Percentiles rank a stretch among this genome's conserved stretches.
Conservation (phyloP, 2,329 filamentous ascomycete species). For the Fonsecaea monophora region DNA sequence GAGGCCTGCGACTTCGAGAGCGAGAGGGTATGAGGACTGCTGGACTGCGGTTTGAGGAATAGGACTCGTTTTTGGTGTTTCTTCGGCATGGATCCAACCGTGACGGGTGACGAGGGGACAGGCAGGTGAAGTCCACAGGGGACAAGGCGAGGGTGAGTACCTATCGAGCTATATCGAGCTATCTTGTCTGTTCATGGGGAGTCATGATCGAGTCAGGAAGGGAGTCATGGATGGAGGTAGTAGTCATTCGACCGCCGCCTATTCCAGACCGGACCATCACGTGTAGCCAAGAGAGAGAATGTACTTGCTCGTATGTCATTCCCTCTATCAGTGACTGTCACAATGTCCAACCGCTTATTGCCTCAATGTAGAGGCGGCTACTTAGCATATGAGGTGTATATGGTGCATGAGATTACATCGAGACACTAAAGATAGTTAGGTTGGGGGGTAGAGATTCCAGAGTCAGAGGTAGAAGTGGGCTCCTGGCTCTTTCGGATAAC, state of each 20-base stretch:
- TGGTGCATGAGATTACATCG: too few species aligned
- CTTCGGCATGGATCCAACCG: slow-evolving; percentile 52
- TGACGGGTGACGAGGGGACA: not conserved
- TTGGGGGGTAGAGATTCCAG: too few species aligned
- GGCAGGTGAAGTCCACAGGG: not conserved
- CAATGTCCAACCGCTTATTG: too few species aligned
- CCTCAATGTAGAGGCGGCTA: too few species aligned
- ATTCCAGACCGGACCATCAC: not conserved
- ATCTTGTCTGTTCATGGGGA: not conserved
- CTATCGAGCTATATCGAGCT: not conserved
- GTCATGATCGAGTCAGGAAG: not conserved
- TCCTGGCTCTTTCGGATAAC: too few species aligned
- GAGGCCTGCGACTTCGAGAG: slow-evolving; percentile 42
- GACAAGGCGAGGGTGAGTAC: not conserved
- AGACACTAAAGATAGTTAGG: too few species aligned
- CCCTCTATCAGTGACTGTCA: too few species aligned
- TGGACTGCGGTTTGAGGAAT: slow-evolving; percentile 50
- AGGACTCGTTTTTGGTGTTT: slow-evolving; percentile 50
- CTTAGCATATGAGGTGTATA: too few species aligned
- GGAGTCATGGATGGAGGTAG: not conserved
- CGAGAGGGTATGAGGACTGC: slow-evolving; percentile 49
- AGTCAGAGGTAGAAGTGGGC: too few species aligned
- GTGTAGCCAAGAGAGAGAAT: slow-evolving; percentile 1
- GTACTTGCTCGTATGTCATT: not conserved
- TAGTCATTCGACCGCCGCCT: not conserved